Base-by-base conservation (phyloP, 139 green algal genomes). In the Desmodesmus armatus region DNA sequence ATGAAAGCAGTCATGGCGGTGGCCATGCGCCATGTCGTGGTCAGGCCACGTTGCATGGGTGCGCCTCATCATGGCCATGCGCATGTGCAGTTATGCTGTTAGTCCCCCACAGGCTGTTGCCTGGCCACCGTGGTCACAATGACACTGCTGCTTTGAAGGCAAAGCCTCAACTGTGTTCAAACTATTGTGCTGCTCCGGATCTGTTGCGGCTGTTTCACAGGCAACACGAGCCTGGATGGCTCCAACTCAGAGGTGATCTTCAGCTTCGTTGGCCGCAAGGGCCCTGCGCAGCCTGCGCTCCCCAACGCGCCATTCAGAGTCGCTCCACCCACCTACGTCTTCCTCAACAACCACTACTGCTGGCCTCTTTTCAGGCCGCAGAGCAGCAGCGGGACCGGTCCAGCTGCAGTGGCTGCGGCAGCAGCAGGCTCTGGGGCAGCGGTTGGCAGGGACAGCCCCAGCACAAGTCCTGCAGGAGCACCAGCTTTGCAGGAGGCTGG, bases 261-360 rank as follows among this genome's bases (percentile, higher is more conserved):
- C 49, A 72, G 29, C 51, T 66, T 90, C 69, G 71, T 88, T 3
- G 87, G 83, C 13, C 71, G 78, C 51, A 88, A 87, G 35, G 83
- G 83, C 0, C 87, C 78, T 4, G 35, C 40, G 25, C 19, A 62
- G 17, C 39, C 29, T 25, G 2, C 37, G 35, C 5, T 39, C 9
- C 31, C 17, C 47, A 40, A 40, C n/a, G 92, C 92, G 21, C 88
- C 88, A 0, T 92, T 91, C 63, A 44, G 63, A 23, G 82, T 92
- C 21, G 81, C 82, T 0, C 87, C 84, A 5, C 31, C 73, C 1
- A 35, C 9, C 13, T 40, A 31, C n/a, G 47, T 93, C 47, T 81
- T 80, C 29, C 85, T 95, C 33, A 95, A 95, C 82, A 95, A 95
- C 86, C 87, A 93, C 78, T 65, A 79, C 27, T 95, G 92, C 85